phyloP scores from a whole-genome alignment of 345 rosid genomes.

The Syzygium grande region DNA sequence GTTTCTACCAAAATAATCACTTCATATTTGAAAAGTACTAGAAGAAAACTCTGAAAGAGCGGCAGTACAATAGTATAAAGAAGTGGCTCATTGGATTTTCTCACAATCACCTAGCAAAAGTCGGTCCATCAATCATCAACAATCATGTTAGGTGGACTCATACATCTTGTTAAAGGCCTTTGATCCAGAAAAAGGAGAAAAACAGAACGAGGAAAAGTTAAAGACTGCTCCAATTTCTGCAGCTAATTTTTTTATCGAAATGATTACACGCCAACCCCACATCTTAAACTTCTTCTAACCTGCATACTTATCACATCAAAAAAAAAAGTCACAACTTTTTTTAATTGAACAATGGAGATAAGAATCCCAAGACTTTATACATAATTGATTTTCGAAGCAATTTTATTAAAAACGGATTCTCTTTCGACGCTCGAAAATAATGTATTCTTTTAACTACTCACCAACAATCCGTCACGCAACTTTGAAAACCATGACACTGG shows the following conservation, averaged over 20 bases:
- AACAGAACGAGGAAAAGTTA: not conserved
- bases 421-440: not conserved
- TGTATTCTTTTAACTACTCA: not conserved
- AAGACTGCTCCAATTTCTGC: not conserved
- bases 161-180: not conserved
- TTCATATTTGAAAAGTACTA: too few species aligned
- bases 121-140: not conserved
- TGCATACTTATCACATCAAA: not conserved
- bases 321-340: not conserved
- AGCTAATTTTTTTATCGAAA: not conserved
- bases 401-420: not conserved
- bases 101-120: not conserved
- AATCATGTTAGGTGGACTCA: not conserved
- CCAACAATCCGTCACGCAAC: accelerated
- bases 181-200: not conserved
- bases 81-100: not conserved
- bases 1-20: not conserved
- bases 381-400: not conserved
- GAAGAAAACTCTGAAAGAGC: not conserved
- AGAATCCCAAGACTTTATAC: not conserved
- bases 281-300: not conserved
- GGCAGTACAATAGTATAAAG: not conserved
- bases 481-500: not conserved
- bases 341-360: not conserved
- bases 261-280: not conserved